phyloP scores from a whole-genome alignment of 306 rosid species.

The Aeschynomene evenia region DNA sequence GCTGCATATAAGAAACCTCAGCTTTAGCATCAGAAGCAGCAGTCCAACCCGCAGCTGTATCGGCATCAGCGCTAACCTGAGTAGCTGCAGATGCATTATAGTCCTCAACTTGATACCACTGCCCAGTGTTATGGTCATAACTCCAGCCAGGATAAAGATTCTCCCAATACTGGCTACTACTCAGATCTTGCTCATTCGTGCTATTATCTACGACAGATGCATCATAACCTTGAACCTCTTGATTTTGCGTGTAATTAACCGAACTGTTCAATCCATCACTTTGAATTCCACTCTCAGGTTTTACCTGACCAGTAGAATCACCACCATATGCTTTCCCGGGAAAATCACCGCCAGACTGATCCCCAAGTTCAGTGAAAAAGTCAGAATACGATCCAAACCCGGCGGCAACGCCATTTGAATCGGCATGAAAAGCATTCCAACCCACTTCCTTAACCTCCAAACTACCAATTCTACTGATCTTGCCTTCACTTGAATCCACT shows the following conservation, averaged over 20 bases:
- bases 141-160: conserved; percentile 91
- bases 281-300: conserved; percentile 34
- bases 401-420: conserved; percentile 49
- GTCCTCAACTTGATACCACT: conserved; percentile 71
- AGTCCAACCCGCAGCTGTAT: conserved; percentile 38
- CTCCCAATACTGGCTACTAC: conserved; percentile 66
- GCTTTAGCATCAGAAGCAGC: conserved; percentile 41
- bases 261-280: conserved; percentile 37
- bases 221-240: conserved; percentile 44
- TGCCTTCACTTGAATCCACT: conserved; percentile 22
- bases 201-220: conserved; percentile 38
- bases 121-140: conserved; percentile 56
- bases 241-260: conserved; percentile 41
- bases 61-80: conserved; percentile 36
- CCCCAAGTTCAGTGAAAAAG: conserved; percentile 60
- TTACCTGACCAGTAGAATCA: conserved; percentile 35
- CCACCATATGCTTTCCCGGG: conserved; percentile 14
- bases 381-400: conserved; percentile 73
- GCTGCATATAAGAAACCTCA: conserved; percentile 60
- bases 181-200: conserved; percentile 49
- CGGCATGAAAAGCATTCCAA: conserved; percentile 71
- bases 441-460: conserved; percentile 69
- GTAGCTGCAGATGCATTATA: conserved; percentile 28
- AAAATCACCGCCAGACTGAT: conserved; percentile 39
- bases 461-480: conserved; percentile 30